phyloP scores from a whole-genome alignment of 805 yeast species.

The Kluyveromyces lactis region DNA sequence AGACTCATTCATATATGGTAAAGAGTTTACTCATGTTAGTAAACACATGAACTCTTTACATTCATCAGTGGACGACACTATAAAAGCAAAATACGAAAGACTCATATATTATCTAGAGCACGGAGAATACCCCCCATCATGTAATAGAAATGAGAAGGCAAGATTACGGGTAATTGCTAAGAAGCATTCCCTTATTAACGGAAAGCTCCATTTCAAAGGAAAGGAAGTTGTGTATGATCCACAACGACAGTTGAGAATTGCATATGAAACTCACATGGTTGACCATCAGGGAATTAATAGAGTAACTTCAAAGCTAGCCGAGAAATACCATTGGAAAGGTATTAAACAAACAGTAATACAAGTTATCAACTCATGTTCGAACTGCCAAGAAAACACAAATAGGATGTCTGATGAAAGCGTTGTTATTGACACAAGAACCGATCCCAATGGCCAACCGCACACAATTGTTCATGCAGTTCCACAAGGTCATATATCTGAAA shows the following conservation, averaged over 20 bases:
- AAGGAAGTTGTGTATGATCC: conserved; percentile 79
- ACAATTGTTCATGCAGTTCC: conserved; percentile 8
- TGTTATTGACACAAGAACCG: conserved; percentile 19
- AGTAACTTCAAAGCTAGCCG: conserved; percentile 69
- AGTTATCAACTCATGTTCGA: conserved; percentile 66
- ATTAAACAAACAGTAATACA: conserved; percentile 80
- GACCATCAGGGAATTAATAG: conserved; percentile 86
- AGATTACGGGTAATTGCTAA: conserved; percentile 66
- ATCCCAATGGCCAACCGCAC: conserved; percentile 18
- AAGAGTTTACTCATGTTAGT: conserved; percentile 52
- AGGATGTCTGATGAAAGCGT: conserved; percentile 22
- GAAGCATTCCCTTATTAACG: conserved; percentile 63
- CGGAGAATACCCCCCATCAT: conserved; percentile 77
- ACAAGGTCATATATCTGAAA: conserved; percentile 4
- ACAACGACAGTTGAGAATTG: conserved; percentile 63
- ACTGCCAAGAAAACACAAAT: conserved; percentile 46
- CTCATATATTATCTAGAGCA: conserved; percentile 71
- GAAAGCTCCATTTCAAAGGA: conserved; percentile 66
- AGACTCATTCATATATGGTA: conserved; percentile 79
- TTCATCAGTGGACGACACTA: conserved; percentile 21
- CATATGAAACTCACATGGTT: conserved; percentile 56
- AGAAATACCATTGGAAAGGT: conserved; percentile 83
- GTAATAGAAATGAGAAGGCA: conserved; percentile 81
- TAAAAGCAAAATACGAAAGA: conserved; percentile 54
- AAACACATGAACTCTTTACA: conserved; percentile 24